Percentiles rank a stretch among this genome's conserved stretches.
phyloP scores from a whole-genome alignment of 768 basidiomycete genomes.

The Tylopilus vinaceipallidus region DNA sequence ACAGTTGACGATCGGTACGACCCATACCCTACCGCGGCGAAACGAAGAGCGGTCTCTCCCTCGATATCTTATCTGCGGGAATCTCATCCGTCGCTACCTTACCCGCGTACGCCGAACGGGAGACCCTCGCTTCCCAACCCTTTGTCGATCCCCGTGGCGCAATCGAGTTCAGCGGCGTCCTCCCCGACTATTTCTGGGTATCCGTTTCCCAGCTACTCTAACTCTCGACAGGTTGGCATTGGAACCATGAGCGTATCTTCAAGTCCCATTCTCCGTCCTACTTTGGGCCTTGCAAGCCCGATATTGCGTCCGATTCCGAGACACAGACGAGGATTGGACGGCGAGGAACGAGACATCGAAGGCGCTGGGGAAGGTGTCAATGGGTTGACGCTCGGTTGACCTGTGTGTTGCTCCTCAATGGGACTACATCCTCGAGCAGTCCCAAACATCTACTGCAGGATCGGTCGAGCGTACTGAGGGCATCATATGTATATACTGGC shows the following conservation, averaged over 20 bases:
- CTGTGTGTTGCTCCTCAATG: no score
- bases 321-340: slow-evolving; percentile 46
- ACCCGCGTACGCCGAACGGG: slow-evolving; percentile 46
- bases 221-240: slow-evolving; percentile 31
- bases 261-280: slow-evolving; percentile 71
- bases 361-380: slow-evolving; percentile 78
- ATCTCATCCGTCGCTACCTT: slow-evolving; percentile 48
- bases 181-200: slow-evolving; percentile 67
- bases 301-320: slow-evolving; percentile 69
- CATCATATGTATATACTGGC: background rate
- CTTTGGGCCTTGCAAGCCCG: slow-evolving; percentile 73
- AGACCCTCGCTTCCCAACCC: slow-evolving; percentile 69
- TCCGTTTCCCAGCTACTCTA: slow-evolving; percentile 42
- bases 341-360: slow-evolving; percentile 70
- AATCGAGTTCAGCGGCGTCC: slow-evolving; percentile 62
- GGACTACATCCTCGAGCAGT: no score
- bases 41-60: slow-evolving; percentile 81
- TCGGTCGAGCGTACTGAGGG: no score
- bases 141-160: slow-evolving; percentile 55
- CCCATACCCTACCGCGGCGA: slow-evolving; percentile 74
- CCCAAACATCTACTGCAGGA: no score
- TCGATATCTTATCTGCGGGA: slow-evolving; percentile 70
- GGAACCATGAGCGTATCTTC: slow-evolving; percentile 57
- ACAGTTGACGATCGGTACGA: slow-evolving; percentile 83
- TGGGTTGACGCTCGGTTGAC: slow-evolving; percentile 46